Evolutionary conservation across 176 grass and related monocot genomes (phyloP), one percentile per base, ranked within the genome.

Genomic region (Phragmites australis): DNA sequence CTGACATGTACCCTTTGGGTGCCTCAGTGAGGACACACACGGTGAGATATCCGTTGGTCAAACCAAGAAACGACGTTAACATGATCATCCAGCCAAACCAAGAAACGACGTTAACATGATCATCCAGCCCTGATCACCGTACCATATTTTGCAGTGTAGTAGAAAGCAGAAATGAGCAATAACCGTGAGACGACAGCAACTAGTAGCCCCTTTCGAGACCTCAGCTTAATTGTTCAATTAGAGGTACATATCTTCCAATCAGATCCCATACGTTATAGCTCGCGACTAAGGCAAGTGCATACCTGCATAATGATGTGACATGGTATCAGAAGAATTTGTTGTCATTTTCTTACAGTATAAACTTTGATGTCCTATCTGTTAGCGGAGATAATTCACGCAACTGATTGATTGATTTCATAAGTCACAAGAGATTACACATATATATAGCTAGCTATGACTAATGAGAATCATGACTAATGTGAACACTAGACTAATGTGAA

Each of bases 161-260:
- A 97, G 81, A 97, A 93, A 27, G 72, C 93, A 15, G 85, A 90
- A 63, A 97, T 72, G 55, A 93, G 71, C 15, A 97, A 44, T 32
- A 97, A 84, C 37, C 85, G 88, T 42, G 71, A 78, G 44, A 90
- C 1, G 10, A 78, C 71, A 29, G 75, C 71, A 8, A 62, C 4
- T 48, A 88, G 57, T 6, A 97, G 61, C 34, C 93, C 76, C 52
- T 88, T 97, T 52, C 90, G 73, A 22, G 93, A 92, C 45, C 55
- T 75, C 52, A 96, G 56, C 32, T 86, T 90, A 15, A 90, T 51
- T 22, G 50, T 58, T 95, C 21, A 7, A 92, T 72, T 11, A 88
- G 71, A 60, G 93, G 93, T 52, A 96, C 0, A n/a, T 90, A 96
- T 86, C 93, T 92, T 17, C 93, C 93, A 4, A 92, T 86, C 41